Percentiles rank a stretch among this genome's conserved stretches.
These are phyloP conservation scores for Eucalyptus pumila DNA, from an alignment of 345 rosid species.

Conservation along the genomic window DNA sequence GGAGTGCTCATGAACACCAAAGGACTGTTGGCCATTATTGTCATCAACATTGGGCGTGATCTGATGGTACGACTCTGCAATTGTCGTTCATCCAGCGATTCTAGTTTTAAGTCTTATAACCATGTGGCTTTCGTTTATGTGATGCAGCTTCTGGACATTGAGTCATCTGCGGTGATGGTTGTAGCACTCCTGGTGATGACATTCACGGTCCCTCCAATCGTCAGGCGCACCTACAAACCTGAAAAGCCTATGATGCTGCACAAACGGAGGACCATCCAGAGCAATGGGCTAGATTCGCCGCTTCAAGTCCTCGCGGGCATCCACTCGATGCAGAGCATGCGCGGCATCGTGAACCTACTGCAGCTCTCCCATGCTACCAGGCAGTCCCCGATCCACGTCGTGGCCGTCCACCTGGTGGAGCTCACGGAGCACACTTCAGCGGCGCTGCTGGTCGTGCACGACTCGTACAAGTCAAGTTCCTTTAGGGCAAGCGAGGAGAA, in stretches of 20 bases:
- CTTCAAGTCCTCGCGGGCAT: constrained; percentile 23
- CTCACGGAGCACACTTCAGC: constrained; percentile 17
- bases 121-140: neutral
- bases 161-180: constrained; percentile 24
- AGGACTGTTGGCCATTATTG: constrained; percentile 40
- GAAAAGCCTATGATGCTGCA: constrained; percentile 3
- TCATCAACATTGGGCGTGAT: constrained; percentile 37
- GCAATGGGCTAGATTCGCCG: constrained; percentile 11
- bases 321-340: constrained; percentile 12
- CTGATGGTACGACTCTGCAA: constrained; percentile 6
- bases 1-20: constrained; percentile 64
- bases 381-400: constrained; percentile 16
- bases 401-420: constrained; percentile 45
- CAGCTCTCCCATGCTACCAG: constrained; percentile 23
- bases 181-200: constrained; percentile 23
- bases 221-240: constrained; percentile 6
- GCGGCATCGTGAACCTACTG: constrained; percentile 32
- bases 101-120: neutral
- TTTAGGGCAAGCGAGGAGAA: neutral
- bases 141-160: constrained; percentile 22
- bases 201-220: constrained; percentile 21
- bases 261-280: constrained; percentile 25
- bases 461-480: neutral
- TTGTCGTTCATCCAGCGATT: neutral
- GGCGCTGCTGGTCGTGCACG: constrained; percentile 49